Percentiles rank a stretch among this genome's conserved stretches.
Conservation (phyloP, 306 rosid species). For the Dalbergia oliveri region DNA sequence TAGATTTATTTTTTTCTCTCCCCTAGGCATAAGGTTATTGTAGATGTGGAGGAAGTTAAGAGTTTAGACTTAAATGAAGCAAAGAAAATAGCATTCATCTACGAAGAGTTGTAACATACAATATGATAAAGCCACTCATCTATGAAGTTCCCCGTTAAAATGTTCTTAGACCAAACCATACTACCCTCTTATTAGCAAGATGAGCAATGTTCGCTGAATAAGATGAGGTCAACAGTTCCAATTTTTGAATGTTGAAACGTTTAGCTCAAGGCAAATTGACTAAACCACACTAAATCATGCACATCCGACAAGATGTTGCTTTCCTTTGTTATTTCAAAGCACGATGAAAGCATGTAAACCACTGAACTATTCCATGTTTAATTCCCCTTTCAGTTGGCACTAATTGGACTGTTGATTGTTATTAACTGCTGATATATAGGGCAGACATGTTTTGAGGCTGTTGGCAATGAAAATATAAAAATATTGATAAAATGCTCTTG, state of each 20-base stretch:
- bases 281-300: too few species aligned
- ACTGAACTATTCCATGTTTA: not conserved
- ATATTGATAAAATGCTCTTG: not conserved
- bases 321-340: not conserved
- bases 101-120: not conserved
- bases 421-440: not conserved
- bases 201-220: not conserved
- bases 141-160: not conserved
- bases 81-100: too few species aligned
- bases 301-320: not conserved
- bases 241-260: not conserved
- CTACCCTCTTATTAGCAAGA: not conserved
- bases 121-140: too few species aligned
- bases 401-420: constrained; percentile 4
- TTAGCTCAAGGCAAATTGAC: not conserved
- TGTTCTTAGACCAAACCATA: not conserved
- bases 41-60: too few species aligned
- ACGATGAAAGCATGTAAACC: constrained; percentile 6
- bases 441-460: not conserved
- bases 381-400: not conserved
- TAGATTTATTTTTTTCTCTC: too few species aligned
- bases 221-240: not conserved
- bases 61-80: too few species aligned
- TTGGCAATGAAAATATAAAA: not conserved
- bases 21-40: too few species aligned